Evolutionary conservation across 83 land plant genomes (phyloP), one percentile per base, ranked within the genome.

Genomic region (Diphasiastrum complanatum): DNA sequence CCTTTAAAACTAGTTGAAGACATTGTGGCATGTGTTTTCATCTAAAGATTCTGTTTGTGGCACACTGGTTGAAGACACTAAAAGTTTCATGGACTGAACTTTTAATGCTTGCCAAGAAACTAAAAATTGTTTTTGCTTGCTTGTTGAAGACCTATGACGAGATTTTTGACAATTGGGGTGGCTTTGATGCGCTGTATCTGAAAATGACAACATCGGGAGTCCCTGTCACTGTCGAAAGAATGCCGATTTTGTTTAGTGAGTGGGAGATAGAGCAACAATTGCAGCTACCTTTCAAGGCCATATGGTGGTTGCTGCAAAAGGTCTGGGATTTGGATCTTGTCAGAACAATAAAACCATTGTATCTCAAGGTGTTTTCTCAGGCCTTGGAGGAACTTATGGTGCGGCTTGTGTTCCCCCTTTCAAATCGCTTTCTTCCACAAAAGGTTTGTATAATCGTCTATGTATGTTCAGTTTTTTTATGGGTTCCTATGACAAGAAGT

Each of bases 221-320:
- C 41, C 89, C 89, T 12, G 78, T 80, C 32, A 36, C 76, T n/a
- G 80, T 85, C 23, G 80, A 84, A 43, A 63, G 67, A 33, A 90
- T 86, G 97, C 67, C 81, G 82, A 79, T 90, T 45, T 89, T 92
- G 19, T 69, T 90, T 2, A 72, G 81, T 12, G 97, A 91, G 61
- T 72, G 83, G 78, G 56, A 72, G 30, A 46, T 81, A 5, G 33
- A 29, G 45, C 63, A 74, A 32, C 85, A 81, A 48, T 68, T 83
- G 60, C 62, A 65, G 49, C 10, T 75, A 30, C 78, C 69, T 28
- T 29, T 75, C 59, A 46, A 76, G 72, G 35, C 31, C 68, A 30
- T 52, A 67, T 54, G 64, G 64, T 66, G 65, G 46, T 23, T 69
- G 78, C 63, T 52, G 72, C 68, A 45, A 47, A 81, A 66, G 36